Evolutionary conservation across 202 grass and related monocot species (phyloP), one percentile per base, ranked within the genome.

Genomic region (Thinopyrum obtusiflorum): DNA sequence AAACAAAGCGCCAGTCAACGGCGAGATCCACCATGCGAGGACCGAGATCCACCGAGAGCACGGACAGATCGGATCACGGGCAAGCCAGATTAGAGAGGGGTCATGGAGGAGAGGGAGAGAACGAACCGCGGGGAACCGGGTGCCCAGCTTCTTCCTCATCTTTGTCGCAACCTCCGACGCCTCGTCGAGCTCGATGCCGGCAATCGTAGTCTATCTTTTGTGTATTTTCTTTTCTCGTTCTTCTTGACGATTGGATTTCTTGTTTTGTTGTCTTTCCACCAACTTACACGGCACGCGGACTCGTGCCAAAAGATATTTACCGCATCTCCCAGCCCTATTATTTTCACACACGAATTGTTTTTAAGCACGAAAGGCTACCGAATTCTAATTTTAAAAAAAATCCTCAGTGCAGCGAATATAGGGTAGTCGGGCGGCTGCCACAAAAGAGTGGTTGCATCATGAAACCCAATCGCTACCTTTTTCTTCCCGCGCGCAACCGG

Each of bases 61-160:
- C 29, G 39, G 11, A 61, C 80, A 87, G 81, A 90, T 87, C 77
- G 71, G 69, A 71, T 77, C 51, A 64, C 89, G 62, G 12, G 61
- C 15, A 39, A 49, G 12, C 26, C 83, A 40, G 88, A 89, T 78
- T 65, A 65, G 78, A 78, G 63, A 23, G 37, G 31, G 35, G n/a
- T 18, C 36, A 66, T n/a, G 27, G 36, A 51, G 12, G 28, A 26
- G 26, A n/a, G 20, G 11, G 12, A 35, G 80, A 68, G 46, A 9
- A 89, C 88, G 61, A 82, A 99, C 97, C 89, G 97, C 97, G 78
- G 97, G 97, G 88, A 99, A 99, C 76, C 97, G 93, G 87, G 97
- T 97, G 60, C 94, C 97, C 42, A 99, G 89, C 88, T 99, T 99
- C 97, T 99, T 99, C 92, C 97, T 97, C 97, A 99, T 99, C 85